Percentiles rank a stretch among this genome's conserved stretches.
Evolutionary conservation across 352 stramenopile species (phyloP).

Genomic region (Phytophthora litchii): DNA sequence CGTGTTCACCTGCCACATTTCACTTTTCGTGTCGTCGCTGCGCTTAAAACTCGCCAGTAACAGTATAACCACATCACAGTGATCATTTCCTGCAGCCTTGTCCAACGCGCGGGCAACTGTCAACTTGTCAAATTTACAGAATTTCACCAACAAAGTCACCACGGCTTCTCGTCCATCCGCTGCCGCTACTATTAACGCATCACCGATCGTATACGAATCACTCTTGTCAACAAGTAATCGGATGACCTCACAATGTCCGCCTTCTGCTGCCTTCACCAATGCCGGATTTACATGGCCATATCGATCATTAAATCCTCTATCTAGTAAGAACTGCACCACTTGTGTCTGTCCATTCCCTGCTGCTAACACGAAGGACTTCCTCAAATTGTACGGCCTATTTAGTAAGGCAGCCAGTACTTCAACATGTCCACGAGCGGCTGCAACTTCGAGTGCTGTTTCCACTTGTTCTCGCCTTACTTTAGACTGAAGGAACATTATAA

Average conservation of each 20-base stretch:
- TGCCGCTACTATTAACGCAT: slow-evolving; percentile 4
- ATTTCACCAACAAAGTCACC: slow-evolving; percentile 7
- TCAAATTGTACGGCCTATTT: slow-evolving; percentile 4
- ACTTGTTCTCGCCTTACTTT: slow-evolving; percentile 5
- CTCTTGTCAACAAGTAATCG: slow-evolving; percentile 7
- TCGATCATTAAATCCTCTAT: neutral
- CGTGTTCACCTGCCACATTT: neutral
- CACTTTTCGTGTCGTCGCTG: no score
- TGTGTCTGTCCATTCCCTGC: slow-evolving; percentile 3
- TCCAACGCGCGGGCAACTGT: slow-evolving; percentile 6
- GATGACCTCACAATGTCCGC: slow-evolving; percentile 15
- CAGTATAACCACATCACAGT: slow-evolving; percentile 1
- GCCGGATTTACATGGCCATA: slow-evolving; percentile 5
- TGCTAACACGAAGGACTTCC: slow-evolving; percentile 3
- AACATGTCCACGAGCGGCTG: slow-evolving; percentile 11
- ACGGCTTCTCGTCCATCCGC: neutral
- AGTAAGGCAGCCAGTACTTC: slow-evolving; percentile 1
- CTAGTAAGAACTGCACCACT: slow-evolving; percentile 16
- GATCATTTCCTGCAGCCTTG: slow-evolving; percentile 6
- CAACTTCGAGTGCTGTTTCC: slow-evolving; percentile 11
- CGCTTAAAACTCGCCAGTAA: slow-evolving; percentile 1
- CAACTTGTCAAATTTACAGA: neutral
- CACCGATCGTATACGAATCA: slow-evolving; percentile 5
- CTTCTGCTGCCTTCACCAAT: slow-evolving; percentile 3
- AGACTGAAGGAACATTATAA: slow-evolving; percentile 63